A percentile compares a stretch with the other conserved stretches of the same genome.
Conservation (phyloP, 495 filamentous ascomycete species). For the Aspergillus carlsbadensis region DNA sequence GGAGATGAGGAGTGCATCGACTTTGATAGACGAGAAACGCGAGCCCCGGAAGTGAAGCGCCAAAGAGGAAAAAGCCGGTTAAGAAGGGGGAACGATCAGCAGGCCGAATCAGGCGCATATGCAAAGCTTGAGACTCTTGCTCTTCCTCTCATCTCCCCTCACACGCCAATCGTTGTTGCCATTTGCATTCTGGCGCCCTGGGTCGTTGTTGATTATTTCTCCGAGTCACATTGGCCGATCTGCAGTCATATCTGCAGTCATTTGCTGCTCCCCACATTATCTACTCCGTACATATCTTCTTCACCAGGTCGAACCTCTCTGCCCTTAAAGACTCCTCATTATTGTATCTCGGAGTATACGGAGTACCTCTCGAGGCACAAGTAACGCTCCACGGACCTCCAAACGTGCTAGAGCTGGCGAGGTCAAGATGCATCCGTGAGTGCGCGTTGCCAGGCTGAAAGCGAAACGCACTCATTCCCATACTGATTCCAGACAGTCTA, state of each 20-base stretch:
- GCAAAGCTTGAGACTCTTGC: conserved; percentile 6
- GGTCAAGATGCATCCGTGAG: background rate
- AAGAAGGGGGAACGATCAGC: background rate
- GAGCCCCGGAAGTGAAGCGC: background rate
- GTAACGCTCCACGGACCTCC: background rate
- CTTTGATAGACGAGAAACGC: conserved; percentile 1
- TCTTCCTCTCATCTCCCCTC: conserved; percentile 8
- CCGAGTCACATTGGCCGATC: background rate
- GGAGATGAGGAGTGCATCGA: no score
- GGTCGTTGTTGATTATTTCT: background rate
- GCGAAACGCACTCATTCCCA: background rate
- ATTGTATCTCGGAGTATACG: no score
- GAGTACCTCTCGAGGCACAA: background rate
- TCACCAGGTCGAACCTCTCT: background rate
- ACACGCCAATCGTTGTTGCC: background rate
- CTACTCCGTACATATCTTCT: background rate
- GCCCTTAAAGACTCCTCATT: no score
- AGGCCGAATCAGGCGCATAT: conserved; percentile 7
- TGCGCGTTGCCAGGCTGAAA: background rate
- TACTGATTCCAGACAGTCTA: background rate
- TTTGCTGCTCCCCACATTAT: background rate
- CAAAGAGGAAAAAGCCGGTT: background rate
- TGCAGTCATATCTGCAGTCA: background rate
- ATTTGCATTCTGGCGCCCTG: background rate
- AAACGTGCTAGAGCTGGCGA: background rate